phyloP scores from a whole-genome alignment of 129 eudicot genomes.

The Mikania micrantha region DNA sequence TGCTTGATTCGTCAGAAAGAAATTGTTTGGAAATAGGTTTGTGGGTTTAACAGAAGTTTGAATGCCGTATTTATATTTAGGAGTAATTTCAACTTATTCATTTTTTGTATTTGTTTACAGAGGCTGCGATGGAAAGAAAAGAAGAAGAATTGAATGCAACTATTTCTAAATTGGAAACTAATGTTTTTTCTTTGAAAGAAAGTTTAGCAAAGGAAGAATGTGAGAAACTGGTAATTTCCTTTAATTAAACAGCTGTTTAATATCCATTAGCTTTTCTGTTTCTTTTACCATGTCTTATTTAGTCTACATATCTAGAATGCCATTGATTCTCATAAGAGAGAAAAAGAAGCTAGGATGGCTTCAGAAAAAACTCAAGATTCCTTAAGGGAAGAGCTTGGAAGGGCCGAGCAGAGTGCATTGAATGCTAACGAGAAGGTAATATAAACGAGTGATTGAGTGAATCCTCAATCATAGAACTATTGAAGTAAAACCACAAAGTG shows the following conservation, averaged over 20 bases:
- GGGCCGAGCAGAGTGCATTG: slow-evolving; percentile 35
- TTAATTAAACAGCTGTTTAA: background rate
- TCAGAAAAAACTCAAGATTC: slow-evolving; percentile 40
- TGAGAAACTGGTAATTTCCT: slow-evolving; percentile 35
- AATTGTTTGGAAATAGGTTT: slow-evolving; percentile 39
- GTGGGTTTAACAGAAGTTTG: background rate
- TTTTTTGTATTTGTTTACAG: slow-evolving; percentile 21
- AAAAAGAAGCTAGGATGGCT: slow-evolving; percentile 41
- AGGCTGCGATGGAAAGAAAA: slow-evolving; percentile 37
- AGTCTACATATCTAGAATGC: slow-evolving; percentile 29
- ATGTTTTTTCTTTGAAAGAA: slow-evolving; percentile 30
- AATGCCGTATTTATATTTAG: background rate
- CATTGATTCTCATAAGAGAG: slow-evolving; percentile 33
- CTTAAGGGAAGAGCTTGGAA: slow-evolving; percentile 38
- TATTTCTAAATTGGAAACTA: slow-evolving; percentile 33
- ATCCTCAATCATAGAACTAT: background rate
- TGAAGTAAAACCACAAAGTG: background rate
- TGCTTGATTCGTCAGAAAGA: slow-evolving; percentile 38
- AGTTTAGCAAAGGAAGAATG: slow-evolving; percentile 43
- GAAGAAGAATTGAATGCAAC: slow-evolving; percentile 47
- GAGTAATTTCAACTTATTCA: background rate
- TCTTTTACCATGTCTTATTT: background rate
- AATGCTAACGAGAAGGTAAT: slow-evolving; percentile 46
- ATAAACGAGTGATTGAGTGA: background rate
- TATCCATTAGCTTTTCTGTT: background rate